These are phyloP conservation scores for Abrus precatorius DNA, from an alignment of 306 rosid species.

Conservation along the genomic window DNA sequence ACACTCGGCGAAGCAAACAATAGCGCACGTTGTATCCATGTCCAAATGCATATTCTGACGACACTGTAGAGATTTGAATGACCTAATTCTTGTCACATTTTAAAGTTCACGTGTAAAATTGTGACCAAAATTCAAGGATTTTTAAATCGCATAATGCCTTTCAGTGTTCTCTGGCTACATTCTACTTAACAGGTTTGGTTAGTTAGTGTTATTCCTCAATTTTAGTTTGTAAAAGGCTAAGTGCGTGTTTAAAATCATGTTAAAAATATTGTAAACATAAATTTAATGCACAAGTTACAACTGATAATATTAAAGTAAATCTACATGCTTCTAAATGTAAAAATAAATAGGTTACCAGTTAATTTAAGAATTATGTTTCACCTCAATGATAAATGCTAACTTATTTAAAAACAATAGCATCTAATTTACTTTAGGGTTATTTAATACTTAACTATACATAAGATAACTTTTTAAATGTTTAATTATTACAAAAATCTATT, in stretches of 20 bases:
- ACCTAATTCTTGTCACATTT: neutral
- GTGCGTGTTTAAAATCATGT: neutral
- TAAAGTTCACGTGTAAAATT: neutral
- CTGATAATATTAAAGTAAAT: too few species aligned
- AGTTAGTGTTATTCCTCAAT: neutral
- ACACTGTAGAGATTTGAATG: neutral
- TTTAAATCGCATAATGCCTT: neutral
- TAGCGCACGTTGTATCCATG: neutral
- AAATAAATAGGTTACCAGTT: too few species aligned
- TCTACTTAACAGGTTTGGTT: neutral
- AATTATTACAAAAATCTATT: neutral
- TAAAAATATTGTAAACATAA: too few species aligned
- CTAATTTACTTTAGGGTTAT: neutral
- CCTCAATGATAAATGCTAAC: neutral
- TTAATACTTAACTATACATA: neutral
- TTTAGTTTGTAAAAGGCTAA: neutral
- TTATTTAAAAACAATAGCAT: too few species aligned
- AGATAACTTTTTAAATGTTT: neutral
- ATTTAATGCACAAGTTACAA: too few species aligned
- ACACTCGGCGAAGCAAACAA: too few species aligned
- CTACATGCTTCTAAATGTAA: too few species aligned
- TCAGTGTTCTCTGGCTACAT: neutral
- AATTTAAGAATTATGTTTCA: neutral
- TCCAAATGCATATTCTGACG: neutral
- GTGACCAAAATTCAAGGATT: neutral